Base-by-base conservation (phyloP, 2,329 filamentous ascomycete species). In the Aspergillus thermomutatus region DNA sequence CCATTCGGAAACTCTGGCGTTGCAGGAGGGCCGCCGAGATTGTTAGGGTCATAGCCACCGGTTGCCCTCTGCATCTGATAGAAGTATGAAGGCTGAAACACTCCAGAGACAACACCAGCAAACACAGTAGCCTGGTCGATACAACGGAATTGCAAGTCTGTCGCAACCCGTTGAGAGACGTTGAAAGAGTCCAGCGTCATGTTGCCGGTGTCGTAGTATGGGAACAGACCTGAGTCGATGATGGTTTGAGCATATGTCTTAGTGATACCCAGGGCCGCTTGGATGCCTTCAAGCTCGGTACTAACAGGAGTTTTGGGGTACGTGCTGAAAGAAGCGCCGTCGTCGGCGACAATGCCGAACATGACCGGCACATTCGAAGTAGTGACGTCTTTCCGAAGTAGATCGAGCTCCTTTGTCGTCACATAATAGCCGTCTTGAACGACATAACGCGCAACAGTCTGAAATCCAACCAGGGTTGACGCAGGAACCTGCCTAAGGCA, bases 391-490 rank as follows among this genome's bases (percentile, higher is more conserved):
- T 67, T 69, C 8, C 72, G 72, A 3, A 71, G 67, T 27, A 82
- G 72, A 21, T 78, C 71, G 26, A 85, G 76, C 37, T 79, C 69
- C 5, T 81, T 72, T 7, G 80, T 77, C 60, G 80, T 75, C 58
- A 86, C 78, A 55, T 82, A 83, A 8, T 74, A 80, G 26, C 83
- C 83, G 57, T 87, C 84, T 50, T 85, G 79, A 6, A 87, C 83
- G 4, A 84, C 77, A 57, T 80, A 83, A 45, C 81, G 77, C 9
- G 58, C 54, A 27, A 58, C 49, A 25, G 53, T 60, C 27, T 52
- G 26, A 4, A 60, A 25, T n/a, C 34, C 50, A 7, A 57, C 53
- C n/a, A 63, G 54, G 19, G 45, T 57, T 2, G 50, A 55, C 14
- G 59, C 55, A 3, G 80, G 78, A 4, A 83, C 64, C 31, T 75